phyloP scores from a whole-genome alignment of 78 protist species.

The Emiliania huxleyi region DNA sequence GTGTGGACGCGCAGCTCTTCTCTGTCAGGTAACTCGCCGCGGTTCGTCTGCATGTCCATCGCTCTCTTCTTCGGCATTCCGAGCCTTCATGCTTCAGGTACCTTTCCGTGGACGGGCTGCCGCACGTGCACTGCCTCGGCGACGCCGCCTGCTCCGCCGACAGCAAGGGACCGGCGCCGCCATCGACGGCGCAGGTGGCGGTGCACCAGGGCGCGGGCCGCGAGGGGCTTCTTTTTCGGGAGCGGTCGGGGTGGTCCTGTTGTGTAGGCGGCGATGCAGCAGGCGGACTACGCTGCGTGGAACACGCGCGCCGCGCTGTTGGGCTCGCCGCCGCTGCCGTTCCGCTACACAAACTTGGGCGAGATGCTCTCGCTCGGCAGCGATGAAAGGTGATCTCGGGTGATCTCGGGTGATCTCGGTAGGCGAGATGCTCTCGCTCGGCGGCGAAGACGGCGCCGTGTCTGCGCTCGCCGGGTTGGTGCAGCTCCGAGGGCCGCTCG shows the following conservation, averaged over 20 bases:
- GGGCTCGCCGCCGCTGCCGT: neutral
- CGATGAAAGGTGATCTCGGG: too few relatives aligned
- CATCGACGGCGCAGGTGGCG: constrained; percentile 2
- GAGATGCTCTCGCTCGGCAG: too few relatives aligned
- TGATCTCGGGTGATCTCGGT: too few relatives aligned
- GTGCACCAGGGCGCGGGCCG: too few relatives aligned
- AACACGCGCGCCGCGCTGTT: neutral
- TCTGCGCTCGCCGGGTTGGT: neutral
- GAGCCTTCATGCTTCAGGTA: too few relatives aligned
- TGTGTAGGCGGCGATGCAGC: constrained; percentile 22
- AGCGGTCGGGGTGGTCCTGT: too few relatives aligned
- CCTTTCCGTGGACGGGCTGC: neutral
- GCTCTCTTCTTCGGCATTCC: too few relatives aligned
- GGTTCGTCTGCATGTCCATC: too few relatives aligned
- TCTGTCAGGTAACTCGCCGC: too few relatives aligned
- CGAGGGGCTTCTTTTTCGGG: too few relatives aligned
- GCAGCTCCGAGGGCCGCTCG: neutral
- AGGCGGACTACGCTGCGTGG: constrained; percentile 6
- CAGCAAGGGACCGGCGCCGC: neutral
- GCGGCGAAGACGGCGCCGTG: neutral
- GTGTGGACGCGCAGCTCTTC: too few relatives aligned
- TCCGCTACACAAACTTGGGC: too few relatives aligned
- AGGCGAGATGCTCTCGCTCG: constrained; percentile 15
- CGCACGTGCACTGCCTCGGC: neutral
- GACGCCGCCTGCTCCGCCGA: neutral